Evolutionary conservation across 164 flowering plant species (phyloP).

Genomic region (Kingdonia uniflora): DNA sequence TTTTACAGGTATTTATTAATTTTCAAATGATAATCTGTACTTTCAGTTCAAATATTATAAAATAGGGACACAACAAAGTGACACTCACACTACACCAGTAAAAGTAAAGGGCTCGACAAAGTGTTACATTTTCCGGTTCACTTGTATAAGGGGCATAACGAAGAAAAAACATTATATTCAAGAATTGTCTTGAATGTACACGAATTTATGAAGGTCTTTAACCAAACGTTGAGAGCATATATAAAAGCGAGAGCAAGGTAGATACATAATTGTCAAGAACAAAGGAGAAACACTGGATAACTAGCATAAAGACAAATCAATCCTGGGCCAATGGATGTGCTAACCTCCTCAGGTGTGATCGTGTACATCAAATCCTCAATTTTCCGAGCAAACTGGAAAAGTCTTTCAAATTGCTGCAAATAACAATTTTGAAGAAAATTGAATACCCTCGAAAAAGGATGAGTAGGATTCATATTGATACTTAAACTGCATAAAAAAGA

Average conservation of each 20-base stretch:
- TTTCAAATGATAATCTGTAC: neutral
- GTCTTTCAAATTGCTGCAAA: constrained; percentile 86
- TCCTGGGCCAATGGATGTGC: constrained; percentile 4
- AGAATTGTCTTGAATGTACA: neutral
- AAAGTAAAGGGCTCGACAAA: too few species aligned
- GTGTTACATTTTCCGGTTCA: too few species aligned
- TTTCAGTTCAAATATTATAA: too few species aligned
- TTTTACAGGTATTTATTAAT: neutral
- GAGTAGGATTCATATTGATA: too few species aligned
- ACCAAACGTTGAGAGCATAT: neutral
- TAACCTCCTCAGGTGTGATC: constrained; percentile 82
- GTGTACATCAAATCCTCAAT: constrained; percentile 90
- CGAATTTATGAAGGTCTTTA: neutral
- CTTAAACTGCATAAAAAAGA: too few species aligned
- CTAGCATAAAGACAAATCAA: neutral
- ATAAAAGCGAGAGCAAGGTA: neutral
- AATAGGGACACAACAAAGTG: too few species aligned
- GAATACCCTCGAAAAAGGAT: neutral
- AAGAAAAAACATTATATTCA: neutral
- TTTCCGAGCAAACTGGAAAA: constrained; percentile 82
- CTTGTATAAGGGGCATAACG: too few species aligned
- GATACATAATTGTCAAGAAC: neutral
- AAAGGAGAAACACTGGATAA: neutral
- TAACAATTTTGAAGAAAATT: constrained; percentile 2
- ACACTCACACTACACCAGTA: too few species aligned